Evolutionary conservation across 2,329 filamentous ascomycete species (phyloP), one percentile per base, ranked within the genome.

Genomic region (Fusarium solani-melongenae): DNA sequence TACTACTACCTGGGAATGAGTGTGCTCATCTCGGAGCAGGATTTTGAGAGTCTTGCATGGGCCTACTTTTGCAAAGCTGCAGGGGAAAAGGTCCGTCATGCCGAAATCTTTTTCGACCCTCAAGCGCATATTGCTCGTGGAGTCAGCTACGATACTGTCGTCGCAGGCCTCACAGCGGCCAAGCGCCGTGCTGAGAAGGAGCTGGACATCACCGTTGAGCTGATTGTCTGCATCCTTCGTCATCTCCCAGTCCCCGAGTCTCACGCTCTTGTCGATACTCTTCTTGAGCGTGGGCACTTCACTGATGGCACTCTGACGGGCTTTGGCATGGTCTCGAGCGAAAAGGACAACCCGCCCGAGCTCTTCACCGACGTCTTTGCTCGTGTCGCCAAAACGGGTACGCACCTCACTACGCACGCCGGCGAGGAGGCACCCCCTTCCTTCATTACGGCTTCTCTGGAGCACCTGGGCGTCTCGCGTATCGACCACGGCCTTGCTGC

Each of bases 41-140:
- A 95, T 82, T 95, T 93, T 77, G 91, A 93, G 79, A 88, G 88
- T 62, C 86, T 96, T 12, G 92, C 92, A 6, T 93, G 90, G 85
- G 88, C 89, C 70, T 95, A 95, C 83, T 92, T 95, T 80, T 78
- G 85, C 34, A 89, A 87, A 66, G 93, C 92, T 3, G 86, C 89
- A 34, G 82, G 83, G 2, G 90, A 94, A 70, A 89, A 90, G 39
- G 90, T 95, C 2, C 86, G 89, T 57, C 93, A 95, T 78, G 92
- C 92, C 15, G 93, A 95, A 81, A 87, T 94, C 72, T 95, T 94
- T 84, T 95, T 95, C 83, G 93, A 95, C 80, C 93, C 93, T 2
- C 93, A 95, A 81, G 92, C 92, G 1, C 93, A 95, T 81, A 88
- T 90, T 6, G 83, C 82, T 14, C 88, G 92, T 20, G 91, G 91